Conservation (phyloP, 2,329 filamentous ascomycete genomes). For the Fusarium armeniacum region DNA sequence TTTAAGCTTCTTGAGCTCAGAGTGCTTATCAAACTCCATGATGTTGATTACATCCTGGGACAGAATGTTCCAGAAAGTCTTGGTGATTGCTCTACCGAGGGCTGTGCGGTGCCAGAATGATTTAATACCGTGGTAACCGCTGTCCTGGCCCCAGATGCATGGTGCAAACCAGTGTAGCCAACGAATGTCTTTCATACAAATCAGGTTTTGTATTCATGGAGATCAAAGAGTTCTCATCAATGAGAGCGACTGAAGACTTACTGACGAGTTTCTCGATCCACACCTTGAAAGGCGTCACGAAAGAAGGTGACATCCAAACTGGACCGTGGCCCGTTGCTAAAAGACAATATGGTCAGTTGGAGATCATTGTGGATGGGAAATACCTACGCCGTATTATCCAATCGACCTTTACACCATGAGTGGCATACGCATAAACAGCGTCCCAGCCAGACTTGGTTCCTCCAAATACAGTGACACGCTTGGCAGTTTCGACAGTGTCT, state of each 20-base stretch:
- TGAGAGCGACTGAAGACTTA: fast-evolving
- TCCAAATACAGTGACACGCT: conserved; percentile 64
- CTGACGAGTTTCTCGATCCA: conserved; percentile 10
- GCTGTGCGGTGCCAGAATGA: conserved; percentile 5
- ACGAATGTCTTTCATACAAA: background rate
- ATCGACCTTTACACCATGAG: conserved; percentile 41
- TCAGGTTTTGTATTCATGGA: background rate
- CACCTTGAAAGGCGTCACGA: conserved; percentile 5
- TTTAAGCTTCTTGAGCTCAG: conserved; percentile 56
- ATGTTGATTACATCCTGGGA: conserved; percentile 60
- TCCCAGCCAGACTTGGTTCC: conserved; percentile 71
- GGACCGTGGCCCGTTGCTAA: conserved; percentile 3
- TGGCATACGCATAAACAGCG: conserved; percentile 64
- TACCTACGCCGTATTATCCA: background rate
- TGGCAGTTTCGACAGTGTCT: conserved; percentile 49
- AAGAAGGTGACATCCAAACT: conserved; percentile 6
- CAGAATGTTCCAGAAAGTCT: conserved; percentile 63
- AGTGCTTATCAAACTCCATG: conserved; percentile 61
- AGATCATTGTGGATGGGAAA: fast-evolving
- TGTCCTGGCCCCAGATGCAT: conserved; percentile 9
- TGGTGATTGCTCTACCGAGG: conserved; percentile 5
- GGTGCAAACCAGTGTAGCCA: conserved; percentile 18
- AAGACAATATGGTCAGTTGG: background rate
- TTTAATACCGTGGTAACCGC: background rate
- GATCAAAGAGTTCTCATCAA: fast-evolving